These are phyloP conservation scores for Triticum dicoccoides DNA, from an alignment of 176 grass and related monocot species.

Conservation along the genomic window DNA sequence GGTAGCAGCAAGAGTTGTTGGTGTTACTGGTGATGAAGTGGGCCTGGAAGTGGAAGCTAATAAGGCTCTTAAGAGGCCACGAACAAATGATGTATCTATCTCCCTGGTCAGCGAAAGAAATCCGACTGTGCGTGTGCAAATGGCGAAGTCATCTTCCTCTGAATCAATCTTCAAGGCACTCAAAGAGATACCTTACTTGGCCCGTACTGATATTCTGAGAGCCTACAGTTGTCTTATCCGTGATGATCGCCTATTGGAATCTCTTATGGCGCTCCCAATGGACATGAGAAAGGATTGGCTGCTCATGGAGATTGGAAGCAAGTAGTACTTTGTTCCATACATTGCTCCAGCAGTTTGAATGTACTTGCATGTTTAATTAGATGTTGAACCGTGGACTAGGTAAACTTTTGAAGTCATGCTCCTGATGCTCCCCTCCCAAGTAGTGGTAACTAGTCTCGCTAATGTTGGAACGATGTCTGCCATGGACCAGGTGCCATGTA, in stretches of 20 bases:
- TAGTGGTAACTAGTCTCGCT: not conserved
- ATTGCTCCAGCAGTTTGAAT: not conserved
- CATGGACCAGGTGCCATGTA: not conserved
- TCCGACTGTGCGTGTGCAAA: not conserved
- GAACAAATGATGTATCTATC: not conserved
- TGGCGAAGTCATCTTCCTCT: not conserved
- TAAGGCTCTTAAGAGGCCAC: not conserved
- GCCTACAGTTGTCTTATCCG: not conserved
- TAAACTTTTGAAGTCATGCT: no score
- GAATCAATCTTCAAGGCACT: conserved; percentile 13
- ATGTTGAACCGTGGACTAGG: no score
- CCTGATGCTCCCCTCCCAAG: no score
- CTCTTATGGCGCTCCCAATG: not conserved
- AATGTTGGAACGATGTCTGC: not conserved
- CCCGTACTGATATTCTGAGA: not conserved
- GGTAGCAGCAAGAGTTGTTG: not conserved
- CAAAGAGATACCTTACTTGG: not conserved
- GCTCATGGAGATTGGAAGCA: conserved; percentile 12
- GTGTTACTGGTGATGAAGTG: not conserved
- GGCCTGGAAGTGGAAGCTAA: not conserved
- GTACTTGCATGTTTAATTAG: no score
- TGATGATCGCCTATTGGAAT: not conserved
- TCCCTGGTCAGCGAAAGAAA: not conserved
- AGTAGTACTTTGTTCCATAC: not conserved
- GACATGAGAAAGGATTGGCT: conserved; percentile 31